Base-by-base conservation (phyloP, 1,284 basidiomycete genomes). In the Moesziomyces sp. region DNA sequence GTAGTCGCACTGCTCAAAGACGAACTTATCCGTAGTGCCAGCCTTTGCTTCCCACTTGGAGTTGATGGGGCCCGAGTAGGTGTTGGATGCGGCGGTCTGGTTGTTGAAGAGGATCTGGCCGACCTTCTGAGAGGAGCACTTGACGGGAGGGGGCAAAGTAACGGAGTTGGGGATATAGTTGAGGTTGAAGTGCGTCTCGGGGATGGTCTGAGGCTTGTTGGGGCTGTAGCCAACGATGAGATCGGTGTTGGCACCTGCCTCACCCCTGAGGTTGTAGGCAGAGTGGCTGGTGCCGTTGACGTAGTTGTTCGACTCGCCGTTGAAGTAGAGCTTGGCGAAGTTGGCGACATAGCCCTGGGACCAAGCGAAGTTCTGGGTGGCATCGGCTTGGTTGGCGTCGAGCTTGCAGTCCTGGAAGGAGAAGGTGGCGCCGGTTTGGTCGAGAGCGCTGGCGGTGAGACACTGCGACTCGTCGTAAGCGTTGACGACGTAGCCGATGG, bases 1-100 rank as follows among this genome's bases (percentile, higher is more conserved):
- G 44, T 55, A 69, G 47, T 58, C 56, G 40, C 66, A 69, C 56
- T 58, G 45, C 45, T 69, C 54, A 23, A 69, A 64, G 38, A 69
- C 33, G 50, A 69, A 69, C 18, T 46, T 33, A 52, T 58, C 50
- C 16, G 51, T 23, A 3, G 60, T 63, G 10, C 9, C 24, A 5
- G 40, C n/a, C 9, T 69, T 19, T 3, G 66, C 60, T 42, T 69
- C 52, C 40, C 43, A 59, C 5, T 53, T 26, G 24, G 42, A 33
- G 38, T 69, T 64, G 21, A 69, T 21, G 5, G 60, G 60, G 3
- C 60, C 66, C 3, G 52, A 19, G 60, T 64, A 63, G 26, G 48
- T 42, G 43, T 54, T 58, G 3, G 55, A 50, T 46, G 26, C 33
- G 16, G 62, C 58, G 5, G 60, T 64, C 44, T 43, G 28, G 45